Percentiles rank a stretch among this genome's conserved stretches.
phyloP scores from a whole-genome alignment of 305 asterid species.

The Fraxinus sp. region DNA sequence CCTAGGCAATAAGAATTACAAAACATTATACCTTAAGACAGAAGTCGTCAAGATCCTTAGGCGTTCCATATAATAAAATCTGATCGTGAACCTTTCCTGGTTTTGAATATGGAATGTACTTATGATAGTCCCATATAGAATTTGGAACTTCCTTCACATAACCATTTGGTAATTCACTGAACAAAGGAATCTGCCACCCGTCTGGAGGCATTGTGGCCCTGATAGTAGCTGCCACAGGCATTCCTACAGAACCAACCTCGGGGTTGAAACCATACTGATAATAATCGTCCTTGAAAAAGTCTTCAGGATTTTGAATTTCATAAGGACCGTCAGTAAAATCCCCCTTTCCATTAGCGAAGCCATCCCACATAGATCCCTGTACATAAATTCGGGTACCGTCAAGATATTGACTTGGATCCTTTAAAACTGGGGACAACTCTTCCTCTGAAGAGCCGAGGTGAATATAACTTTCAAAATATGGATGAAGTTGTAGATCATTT shows the following conservation, averaged over 20 bases:
- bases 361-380: constrained; percentile 97
- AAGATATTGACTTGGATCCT: constrained; percentile 82
- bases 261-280: constrained; percentile 89
- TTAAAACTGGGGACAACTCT: constrained; percentile 23
- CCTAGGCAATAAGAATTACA: constrained; percentile 8
- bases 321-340: constrained; percentile 91
- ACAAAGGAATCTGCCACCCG: constrained; percentile 87
- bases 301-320: constrained; percentile 84
- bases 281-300: constrained; percentile 76
- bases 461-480: constrained; percentile 37
- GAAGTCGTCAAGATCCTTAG: constrained; percentile 83
- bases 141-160: constrained; percentile 83
- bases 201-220: constrained; percentile 83
- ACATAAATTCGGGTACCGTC: constrained; percentile 84
- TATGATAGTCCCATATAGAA: constrained; percentile 86
- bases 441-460: constrained; percentile 22
- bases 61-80: constrained; percentile 73
- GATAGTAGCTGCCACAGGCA: constrained; percentile 96
- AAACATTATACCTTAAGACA: constrained; percentile 74
- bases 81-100: constrained; percentile 86
- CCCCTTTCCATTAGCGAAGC: constrained; percentile 91
- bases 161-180: constrained; percentile 53
- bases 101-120: constrained; percentile 85
- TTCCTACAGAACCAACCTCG: constrained; percentile 95
- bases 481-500: constrained; percentile 72